Base-by-base conservation (phyloP, 306 rosid species). In the Fragaria vesca region DNA sequence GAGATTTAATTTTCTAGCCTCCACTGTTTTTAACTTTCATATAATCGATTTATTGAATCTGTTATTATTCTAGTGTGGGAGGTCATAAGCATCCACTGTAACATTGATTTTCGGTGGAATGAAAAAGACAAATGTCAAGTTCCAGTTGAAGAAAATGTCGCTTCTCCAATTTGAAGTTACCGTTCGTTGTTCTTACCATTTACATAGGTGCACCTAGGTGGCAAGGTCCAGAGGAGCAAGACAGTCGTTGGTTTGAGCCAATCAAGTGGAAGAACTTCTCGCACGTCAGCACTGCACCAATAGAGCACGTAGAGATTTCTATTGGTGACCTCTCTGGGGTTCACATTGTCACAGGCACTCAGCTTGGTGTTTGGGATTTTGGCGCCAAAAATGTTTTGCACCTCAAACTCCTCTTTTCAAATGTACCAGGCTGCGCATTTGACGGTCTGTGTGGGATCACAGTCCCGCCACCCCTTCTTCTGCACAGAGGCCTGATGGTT, bases 201-300 rank as follows among this genome's bases (percentile, higher is more conserved):
- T 38, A 10, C 71, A 93, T 96, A 20, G 99, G 98, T 57, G 99
- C 99, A 30, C 98, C 97, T 40, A 90, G 80, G 86, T 96, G 99
- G 99, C 98, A 91, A 58, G 99, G 99, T 70, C 98, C 98, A 0
- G 99, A 96, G 85, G 98, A 96, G 89, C 99, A 93, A 86, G 98
- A 96, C 77, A 96, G 99, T 83, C 94, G 98, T 65, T 96, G 99
- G 99, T 96, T 96, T 21, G 98, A 96, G 71, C 94, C 98, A 15
- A 96, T 96, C 83, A 96, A 96, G 81, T 96, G 99, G 99, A 96
- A 96, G 88, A 96, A 91, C 86, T 96, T 96, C 89, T 91, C 98
- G 71, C 98, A 96, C 18, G 99, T 96, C 67, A 96, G 99, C 90
- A 96, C 99, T 2, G 98, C 99, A 24, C 98, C 98, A 1, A 96